Evolutionary conservation across 2,329 filamentous ascomycete genomes (phyloP).

Genomic region (Hymenoscyphus albidus): DNA sequence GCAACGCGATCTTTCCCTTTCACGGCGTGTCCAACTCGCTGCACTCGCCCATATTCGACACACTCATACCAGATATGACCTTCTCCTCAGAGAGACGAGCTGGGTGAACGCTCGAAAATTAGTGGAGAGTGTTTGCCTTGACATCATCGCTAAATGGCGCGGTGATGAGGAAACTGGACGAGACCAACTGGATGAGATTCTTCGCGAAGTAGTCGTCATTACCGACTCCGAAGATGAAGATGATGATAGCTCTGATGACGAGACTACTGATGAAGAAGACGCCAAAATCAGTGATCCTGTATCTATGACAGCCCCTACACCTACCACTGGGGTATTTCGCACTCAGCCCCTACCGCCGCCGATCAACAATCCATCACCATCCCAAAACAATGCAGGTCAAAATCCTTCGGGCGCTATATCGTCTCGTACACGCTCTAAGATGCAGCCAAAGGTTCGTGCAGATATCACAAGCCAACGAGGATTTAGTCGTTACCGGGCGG

Average conservation of each 20-base stretch:
- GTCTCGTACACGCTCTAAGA: constrained; percentile 23
- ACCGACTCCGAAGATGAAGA: constrained; percentile 35
- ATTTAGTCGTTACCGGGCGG: constrained; percentile 35
- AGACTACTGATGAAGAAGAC: constrained; percentile 26
- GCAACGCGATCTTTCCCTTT: constrained; percentile 51
- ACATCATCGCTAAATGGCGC: constrained; percentile 67
- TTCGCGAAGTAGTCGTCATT: constrained; percentile 63
- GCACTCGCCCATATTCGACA: constrained; percentile 65
- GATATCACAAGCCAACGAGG: constrained; percentile 30
- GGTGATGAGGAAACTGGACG: constrained; percentile 66
- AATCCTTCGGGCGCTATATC: constrained; percentile 17
- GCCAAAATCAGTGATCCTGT: constrained; percentile 21
- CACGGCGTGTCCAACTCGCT: constrained; percentile 60
- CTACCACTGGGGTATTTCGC: constrained; percentile 17
- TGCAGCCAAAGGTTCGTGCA: constrained; percentile 13
- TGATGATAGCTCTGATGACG: constrained; percentile 23
- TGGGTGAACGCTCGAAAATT: constrained; percentile 59
- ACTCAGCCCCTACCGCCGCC: constrained; percentile 6
- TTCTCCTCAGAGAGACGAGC: constrained; percentile 53
- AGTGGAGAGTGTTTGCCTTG: constrained; percentile 58
- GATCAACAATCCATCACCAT: neutral
- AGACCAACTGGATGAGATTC: constrained; percentile 63
- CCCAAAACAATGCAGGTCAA: neutral
- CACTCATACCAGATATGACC: constrained; percentile 62
- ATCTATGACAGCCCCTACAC: constrained; percentile 18